Evolutionary conservation across 495 filamentous ascomycete genomes (phyloP), one percentile per base, ranked within the genome.

Genomic region (Xylaria grammica): DNA sequence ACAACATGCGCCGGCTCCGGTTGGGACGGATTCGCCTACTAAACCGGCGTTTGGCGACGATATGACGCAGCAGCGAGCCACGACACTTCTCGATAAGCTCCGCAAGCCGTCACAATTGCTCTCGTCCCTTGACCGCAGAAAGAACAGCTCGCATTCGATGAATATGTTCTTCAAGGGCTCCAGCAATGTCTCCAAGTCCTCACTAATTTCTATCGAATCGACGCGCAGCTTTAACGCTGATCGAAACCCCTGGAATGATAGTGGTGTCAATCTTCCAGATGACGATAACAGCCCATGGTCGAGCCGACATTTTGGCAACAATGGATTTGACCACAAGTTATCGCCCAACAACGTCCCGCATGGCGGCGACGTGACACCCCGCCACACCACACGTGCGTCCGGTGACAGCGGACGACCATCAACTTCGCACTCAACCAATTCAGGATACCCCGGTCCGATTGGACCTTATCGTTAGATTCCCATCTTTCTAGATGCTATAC

Each of bases 211-310:
- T 63, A 92, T 97, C 80, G 94, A 97, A 72, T 96, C 92, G 24
- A 91, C 91, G 38, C 89, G 92, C 72, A 95, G 91, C 76, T 85
- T 86, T 74, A 85, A 85, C 57, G 91, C 92, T 72, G 95, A 96
- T 76, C 91, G 93, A 72, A 96, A 97, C 77, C 93, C 93, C 66
- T 97, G 94, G 94, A 96, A 97, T 74, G 94, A 97, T 78, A 94
- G 90, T 67, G 94, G 92, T 63, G 90, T 97, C 72, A 96, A 96
- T 73, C 89, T 97, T 67, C 81, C 91, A 64, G 92, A 97, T 71
- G 92, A 96, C 52, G 91, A 94, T 61, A 75, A 82, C 69, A 85
- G 87, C 71, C 85, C 84, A 65, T 86, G 89, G 79, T 80, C 84
- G 77, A 81, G 79, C 74, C 87, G 84, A 74, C 82, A 83, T 70